Conservation (phyloP, 2,329 filamentous ascomycete genomes). For the Lecanosticta acicola region DNA sequence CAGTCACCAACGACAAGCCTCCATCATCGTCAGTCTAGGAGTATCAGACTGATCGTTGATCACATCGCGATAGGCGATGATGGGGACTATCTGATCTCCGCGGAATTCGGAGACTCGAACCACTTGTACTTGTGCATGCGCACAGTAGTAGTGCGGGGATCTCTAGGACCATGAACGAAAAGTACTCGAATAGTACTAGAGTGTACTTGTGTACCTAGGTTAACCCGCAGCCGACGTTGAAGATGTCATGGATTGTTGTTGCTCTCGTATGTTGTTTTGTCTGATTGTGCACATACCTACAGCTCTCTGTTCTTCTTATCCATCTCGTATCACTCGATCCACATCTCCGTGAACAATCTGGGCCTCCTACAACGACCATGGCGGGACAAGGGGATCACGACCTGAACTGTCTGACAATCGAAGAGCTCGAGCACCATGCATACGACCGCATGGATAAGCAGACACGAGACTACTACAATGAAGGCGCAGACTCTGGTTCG, state of each 20-base stretch:
- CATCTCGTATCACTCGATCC: neutral
- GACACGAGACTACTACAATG: conserved; percentile 38
- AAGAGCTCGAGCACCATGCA: conserved; percentile 37
- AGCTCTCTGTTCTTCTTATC: neutral
- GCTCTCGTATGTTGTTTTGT: too few species aligned
- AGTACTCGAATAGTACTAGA: neutral
- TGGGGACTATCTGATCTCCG: neutral
- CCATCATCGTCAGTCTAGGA: too few species aligned
- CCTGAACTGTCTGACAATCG: conserved; percentile 40
- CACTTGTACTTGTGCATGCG: neutral
- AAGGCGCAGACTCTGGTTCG: conserved; percentile 34
- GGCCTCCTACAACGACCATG: conserved; percentile 2
- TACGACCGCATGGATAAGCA: conserved; percentile 36
- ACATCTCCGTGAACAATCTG: neutral
- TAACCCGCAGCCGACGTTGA: neutral
- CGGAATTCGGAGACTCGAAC: neutral
- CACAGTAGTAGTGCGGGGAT: neutral
- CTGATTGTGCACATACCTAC: too few species aligned
- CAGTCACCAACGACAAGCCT: too few species aligned
- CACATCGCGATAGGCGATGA: too few species aligned
- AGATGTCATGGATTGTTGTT: conserved; percentile 1
- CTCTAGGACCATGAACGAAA: neutral
- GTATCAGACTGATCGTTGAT: too few species aligned
- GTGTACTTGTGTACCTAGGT: neutral
- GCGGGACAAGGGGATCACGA: conserved; percentile 25